Base-by-base conservation (phyloP, 1,139 yeast species). In the Hyphopichia pseudoburtonii region DNA sequence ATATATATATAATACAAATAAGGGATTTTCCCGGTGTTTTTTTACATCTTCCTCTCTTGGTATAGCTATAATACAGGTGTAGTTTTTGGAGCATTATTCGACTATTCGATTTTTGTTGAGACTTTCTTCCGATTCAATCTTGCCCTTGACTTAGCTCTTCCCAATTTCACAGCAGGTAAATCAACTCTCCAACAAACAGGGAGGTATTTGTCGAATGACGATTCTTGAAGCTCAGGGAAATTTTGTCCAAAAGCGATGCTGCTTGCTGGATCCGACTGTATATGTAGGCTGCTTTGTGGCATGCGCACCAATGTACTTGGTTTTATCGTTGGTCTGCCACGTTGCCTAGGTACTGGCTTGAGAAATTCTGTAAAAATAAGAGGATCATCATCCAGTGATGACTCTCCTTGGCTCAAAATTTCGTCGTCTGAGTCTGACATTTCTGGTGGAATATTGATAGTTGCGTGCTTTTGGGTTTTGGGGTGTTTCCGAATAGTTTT, bases 381-480 rank as follows among this genome's bases (percentile, higher is more conserved):
- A 8, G 33, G 30, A 9, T 43, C 43, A 9, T 27, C 33, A 8
- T 30, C 33, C 17, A 21, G 24, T 7, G 33, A 15, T 4, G 17
- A n/a, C 3, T 30, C 33, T 15, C 22, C 33, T 10, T 30, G 14
- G 12, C 19, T 22, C 3, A 18, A 12, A 7, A 21, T 21, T 14
- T 22, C 27, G 19, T n/a, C 17, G 17, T 30, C 33, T 3, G 27
- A 22, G 14, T 15, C 25, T 4, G 33, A 30, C 17, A 19, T 21
- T 10, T 21, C 33, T 11, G 33, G 33, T 11, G 32, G 19, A 16
- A 30, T 30, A 14, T 18, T 30, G 14, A 25, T 14, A 5, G 32
- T 26, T 14, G 28, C 6, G 12, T 26, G 4, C 12, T 36, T 36
- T 32, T 22, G 40, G 6, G 26, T 9, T 17, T n/a, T n/a, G n/a